These are phyloP conservation scores for Phlegmacium glaucopus DNA, from an alignment of 768 basidiomycete genomes.

Conservation along the genomic window DNA sequence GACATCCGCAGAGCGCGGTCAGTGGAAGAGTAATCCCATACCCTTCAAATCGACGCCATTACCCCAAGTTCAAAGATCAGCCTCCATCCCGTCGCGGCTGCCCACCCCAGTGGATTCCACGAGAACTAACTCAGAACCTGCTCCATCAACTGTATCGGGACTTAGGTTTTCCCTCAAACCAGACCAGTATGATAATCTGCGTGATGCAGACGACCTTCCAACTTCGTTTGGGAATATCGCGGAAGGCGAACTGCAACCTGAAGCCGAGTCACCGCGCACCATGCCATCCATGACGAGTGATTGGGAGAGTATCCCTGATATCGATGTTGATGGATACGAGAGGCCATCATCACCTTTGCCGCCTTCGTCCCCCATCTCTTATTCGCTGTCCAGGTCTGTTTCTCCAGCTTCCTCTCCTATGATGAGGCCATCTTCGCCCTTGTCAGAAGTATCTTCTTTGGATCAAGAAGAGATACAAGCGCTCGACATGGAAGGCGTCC, in stretches of 20 bases:
- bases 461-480: conserved; percentile 17
- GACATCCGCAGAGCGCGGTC: conserved; percentile 56
- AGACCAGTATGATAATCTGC: neutral
- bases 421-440: conserved; percentile 19
- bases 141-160: conserved; percentile 19
- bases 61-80: conserved; percentile 27
- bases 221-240: no score
- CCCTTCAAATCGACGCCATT: conserved; percentile 23
- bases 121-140: conserved; percentile 39
- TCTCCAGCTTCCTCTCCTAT: conserved; percentile 23
- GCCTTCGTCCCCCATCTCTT: conserved; percentile 41
- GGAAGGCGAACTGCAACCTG: conserved; percentile 6
- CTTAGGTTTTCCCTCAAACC: conserved; percentile 5
- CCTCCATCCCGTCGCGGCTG: conserved; percentile 28
- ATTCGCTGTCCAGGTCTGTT: conserved; percentile 32
- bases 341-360: conserved; percentile 29
- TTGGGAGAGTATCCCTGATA: conserved; percentile 23
- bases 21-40: conserved; percentile 52
- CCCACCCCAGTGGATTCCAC: conserved; percentile 21
- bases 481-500: no score
- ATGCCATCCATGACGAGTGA: conserved; percentile 29
- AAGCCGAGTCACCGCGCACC: conserved; percentile 14
- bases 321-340: conserved; percentile 24
- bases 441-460: conserved; percentile 17
- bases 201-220: conserved; percentile 10